Evolutionary conservation across 139 green algal species (phyloP), one percentile per base, ranked within the genome.

Genomic region (Tetradesmus obliquus): DNA sequence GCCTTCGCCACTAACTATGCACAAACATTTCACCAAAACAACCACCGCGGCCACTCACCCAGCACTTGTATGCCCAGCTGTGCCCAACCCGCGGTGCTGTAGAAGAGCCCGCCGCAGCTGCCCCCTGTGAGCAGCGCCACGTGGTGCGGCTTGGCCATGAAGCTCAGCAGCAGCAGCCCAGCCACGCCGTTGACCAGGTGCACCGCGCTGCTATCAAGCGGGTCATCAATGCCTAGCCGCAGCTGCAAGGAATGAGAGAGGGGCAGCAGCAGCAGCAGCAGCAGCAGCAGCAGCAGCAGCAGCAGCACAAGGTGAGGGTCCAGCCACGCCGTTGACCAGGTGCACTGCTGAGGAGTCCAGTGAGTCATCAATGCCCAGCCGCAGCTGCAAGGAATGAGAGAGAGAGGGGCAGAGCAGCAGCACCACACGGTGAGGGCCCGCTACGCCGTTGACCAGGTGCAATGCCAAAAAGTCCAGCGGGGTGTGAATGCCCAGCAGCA

Each of bases 61-160:
- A 95, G 79, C 53, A 93, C 45, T 72, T 95, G 92, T 88, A 95
- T 89, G n/a, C 92, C 93, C 58, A 95, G 91, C 93, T 94, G 93
- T n/a, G 90, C 10, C 60, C 83, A 93, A 51, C 90, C 88, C 7
- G 54, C 51, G n/a, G 13, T 32, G 8, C 62, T 90, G 88, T 95
- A 95, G 45, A 95, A 90, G 15, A 95, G 55, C 2, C 93, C 93
- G 3, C 90, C 93, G 72, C 93, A 95, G 1, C 17, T 20, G 79
- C 76, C 82, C 12, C 90, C 90, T 3, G 82, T 76, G 22, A 95
- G 87, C 81, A 89, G 24, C n/a, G 45, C 32, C 12, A 95, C 91
- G 90, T 95, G 92, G 13, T 88, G 4, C 13, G 94, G 94, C 53
- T 88, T 91, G 1, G 94, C 94, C 51, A 95, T 22, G 10, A 94